Evolutionary conservation across 2,329 filamentous ascomycete species (phyloP), one percentile per base, ranked within the genome.

Genomic region (Neopestalotiopsis rosae): DNA sequence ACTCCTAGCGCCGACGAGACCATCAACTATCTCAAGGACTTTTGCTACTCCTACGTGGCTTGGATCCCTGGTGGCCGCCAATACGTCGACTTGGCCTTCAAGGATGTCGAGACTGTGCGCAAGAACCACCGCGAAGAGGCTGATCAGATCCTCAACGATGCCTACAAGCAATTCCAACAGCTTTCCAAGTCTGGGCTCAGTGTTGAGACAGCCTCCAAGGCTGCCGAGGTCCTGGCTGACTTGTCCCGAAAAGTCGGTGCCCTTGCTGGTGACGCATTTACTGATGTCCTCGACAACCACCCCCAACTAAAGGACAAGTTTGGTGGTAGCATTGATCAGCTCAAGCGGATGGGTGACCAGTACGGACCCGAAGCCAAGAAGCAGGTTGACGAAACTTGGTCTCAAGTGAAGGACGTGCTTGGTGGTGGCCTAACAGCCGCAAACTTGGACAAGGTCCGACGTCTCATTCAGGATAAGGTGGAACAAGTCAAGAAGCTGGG

Each of bases 351-450:
- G 79, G 89, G 89, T 32, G 87, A 93, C 14, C 83, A 89, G 69
- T 91, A 92, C 74, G 92, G 92, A 0, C 92, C 92, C 0, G 90
- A 94, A 76, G 92, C 91, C 0, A 93, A 94, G 86, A 90, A 94
- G 84, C 87, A 93, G 78, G 87, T 92, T 5, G 90, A 94, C 67
- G 85, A 91, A 79, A 92, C 91, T 1, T 94, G 91, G 88, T 78
- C 85, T 34, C 86, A 94, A 77, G 82, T 93, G 72, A 85, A 85
- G 72, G 88, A 92, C 52, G 85, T 94, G 62, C 76, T 92, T 67
- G 86, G 88, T 61, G 85, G 85, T 14, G 92, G 92, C 2, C 76
- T 93, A 66, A 89, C 84, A 63, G 82, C 83, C 0, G 78, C 79
- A 17, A 88, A 82, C 59, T 72, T 87, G 0, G 82, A 87, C 66